Conservation (phyloP, 1,284 basidiomycete genomes). For the Sporisorium graminicola region DNA sequence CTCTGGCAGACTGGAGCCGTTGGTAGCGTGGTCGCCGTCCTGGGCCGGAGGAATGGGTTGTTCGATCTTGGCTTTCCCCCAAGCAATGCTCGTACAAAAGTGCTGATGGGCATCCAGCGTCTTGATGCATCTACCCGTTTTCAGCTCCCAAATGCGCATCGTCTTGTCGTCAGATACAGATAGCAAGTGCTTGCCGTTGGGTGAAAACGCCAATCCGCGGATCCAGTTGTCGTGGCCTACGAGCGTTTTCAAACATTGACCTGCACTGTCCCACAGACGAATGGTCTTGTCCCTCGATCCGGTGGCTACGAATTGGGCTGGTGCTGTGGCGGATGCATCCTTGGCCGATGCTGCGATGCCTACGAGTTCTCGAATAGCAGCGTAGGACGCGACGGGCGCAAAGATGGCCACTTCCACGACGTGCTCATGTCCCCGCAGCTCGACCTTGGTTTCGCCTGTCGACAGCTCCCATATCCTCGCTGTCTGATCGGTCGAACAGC, state of each 20-base stretch:
- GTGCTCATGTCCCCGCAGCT: slow-evolving; percentile 88
- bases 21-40: slow-evolving; percentile 30
- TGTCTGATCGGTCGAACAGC: slow-evolving; percentile 88
- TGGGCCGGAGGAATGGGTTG: slow-evolving; percentile 45
- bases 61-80: slow-evolving; percentile 63
- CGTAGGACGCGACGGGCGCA: slow-evolving; percentile 80
- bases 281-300: slow-evolving; percentile 89
- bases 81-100: slow-evolving; percentile 75
- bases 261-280: slow-evolving; percentile 85
- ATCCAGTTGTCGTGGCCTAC: slow-evolving; percentile 68
- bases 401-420: slow-evolving; percentile 86
- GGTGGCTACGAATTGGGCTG: slow-evolving; percentile 79
- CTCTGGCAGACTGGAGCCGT: slow-evolving; percentile 19
- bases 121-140: slow-evolving; percentile 82
- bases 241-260: slow-evolving; percentile 79
- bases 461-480: slow-evolving; percentile 83
- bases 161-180: slow-evolving; percentile 92
- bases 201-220: slow-evolving; percentile 59
- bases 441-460: slow-evolving; percentile 82
- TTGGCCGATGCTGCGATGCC: slow-evolving; percentile 72
- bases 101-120: slow-evolving; percentile 87
- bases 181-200: slow-evolving; percentile 81
- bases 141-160: slow-evolving; percentile 87
- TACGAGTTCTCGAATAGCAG: slow-evolving; percentile 81
- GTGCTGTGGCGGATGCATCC: slow-evolving; percentile 69